Percentiles rank a stretch among this genome's conserved stretches.
Evolutionary conservation across 805 yeast species (phyloP).

Genomic region (Teunomyces panamensis): DNA sequence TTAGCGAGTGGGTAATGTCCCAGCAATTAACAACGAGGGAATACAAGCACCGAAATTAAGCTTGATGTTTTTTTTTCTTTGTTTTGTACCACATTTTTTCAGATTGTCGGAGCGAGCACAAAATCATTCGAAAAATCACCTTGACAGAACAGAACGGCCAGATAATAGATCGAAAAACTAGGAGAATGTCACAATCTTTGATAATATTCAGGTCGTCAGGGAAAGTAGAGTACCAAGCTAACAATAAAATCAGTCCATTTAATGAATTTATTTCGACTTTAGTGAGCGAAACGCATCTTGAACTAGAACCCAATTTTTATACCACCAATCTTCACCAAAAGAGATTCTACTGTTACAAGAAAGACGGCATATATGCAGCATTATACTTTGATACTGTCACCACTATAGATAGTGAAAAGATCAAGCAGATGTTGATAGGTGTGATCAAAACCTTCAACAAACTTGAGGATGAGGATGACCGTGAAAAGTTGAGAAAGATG

Average conservation of each 20-base stretch:
- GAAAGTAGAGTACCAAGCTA: constrained; percentile 33
- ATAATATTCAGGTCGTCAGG: constrained; percentile 37
- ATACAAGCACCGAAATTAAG: too few species aligned
- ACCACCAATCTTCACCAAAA: constrained; percentile 31
- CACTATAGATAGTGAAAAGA: constrained; percentile 37
- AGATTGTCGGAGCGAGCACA: neutral
- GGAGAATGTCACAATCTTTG: constrained; percentile 39
- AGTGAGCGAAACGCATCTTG: constrained; percentile 34
- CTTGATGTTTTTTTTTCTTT: too few species aligned
- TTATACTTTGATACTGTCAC: constrained; percentile 38
- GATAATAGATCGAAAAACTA: neutral
- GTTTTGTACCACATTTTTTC: neutral
- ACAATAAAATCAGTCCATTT: constrained; percentile 35
- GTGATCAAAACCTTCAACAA: constrained; percentile 32
- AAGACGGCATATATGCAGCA: constrained; percentile 29
- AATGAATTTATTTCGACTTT: constrained; percentile 35
- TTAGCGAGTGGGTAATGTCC: too few species aligned
- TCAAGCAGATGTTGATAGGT: constrained; percentile 29
- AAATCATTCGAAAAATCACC: neutral
- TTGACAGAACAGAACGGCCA: too few species aligned
- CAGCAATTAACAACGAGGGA: too few species aligned
- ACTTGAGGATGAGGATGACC: constrained; percentile 23
- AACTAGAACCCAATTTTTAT: constrained; percentile 31
- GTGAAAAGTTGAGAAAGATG: constrained; percentile 28
- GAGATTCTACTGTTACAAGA: constrained; percentile 31